Percentiles rank a stretch among this genome's conserved stretches.
Evolutionary conservation across 495 filamentous ascomycete genomes (phyloP).

Genomic region (Neurospora hispaniola): DNA sequence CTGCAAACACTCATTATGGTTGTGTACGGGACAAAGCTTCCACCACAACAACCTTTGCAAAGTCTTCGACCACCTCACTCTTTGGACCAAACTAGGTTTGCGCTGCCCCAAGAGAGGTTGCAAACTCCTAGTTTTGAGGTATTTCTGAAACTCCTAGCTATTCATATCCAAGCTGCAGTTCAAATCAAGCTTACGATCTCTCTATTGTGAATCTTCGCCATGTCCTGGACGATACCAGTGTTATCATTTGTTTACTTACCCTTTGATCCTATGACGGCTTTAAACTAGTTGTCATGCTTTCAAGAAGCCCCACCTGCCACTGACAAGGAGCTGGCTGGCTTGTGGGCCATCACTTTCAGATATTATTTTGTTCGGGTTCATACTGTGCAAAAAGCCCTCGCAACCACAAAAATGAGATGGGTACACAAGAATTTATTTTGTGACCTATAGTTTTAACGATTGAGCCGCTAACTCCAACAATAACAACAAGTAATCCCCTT

Average conservation of each 20-base stretch:
- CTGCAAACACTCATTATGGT: background rate
- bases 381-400: background rate
- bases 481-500: background rate
- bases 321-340: background rate
- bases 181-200: background rate
- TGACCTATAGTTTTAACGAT: too few species aligned
- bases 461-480: background rate
- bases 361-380: background rate
- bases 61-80: background rate
- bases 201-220: background rate
- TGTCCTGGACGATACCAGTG: too few species aligned
- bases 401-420: too few species aligned
- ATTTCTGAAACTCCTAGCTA: background rate
- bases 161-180: background rate
- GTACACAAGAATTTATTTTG: too few species aligned
- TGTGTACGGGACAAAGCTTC: background rate
- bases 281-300: background rate
- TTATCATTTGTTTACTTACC: background rate
- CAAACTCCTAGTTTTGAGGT: background rate
- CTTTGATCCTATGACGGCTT: background rate
- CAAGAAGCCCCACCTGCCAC: background rate
- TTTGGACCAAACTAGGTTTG: background rate
- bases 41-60: background rate
- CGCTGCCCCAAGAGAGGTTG: background rate
- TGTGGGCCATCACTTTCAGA: background rate